A percentile compares a stretch with the other conserved stretches of the same genome.
phyloP scores from a whole-genome alignment of 805 yeast genomes.

The Cyberlindnera amylophila region DNA sequence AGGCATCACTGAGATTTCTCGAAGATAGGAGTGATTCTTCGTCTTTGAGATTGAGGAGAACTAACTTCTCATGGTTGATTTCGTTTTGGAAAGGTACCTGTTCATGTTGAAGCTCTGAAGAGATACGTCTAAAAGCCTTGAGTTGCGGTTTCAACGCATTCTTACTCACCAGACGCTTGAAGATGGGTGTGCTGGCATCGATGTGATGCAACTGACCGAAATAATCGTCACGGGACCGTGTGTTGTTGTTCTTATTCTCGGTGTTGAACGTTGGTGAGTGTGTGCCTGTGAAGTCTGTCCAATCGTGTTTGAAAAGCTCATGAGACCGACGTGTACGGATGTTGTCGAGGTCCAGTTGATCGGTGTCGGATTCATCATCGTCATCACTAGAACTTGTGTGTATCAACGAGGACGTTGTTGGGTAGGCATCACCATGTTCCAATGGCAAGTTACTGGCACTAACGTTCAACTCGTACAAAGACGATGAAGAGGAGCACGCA shows the following conservation, averaged over 20 bases:
- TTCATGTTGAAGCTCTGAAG: constrained; percentile 25
- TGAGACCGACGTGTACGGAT: constrained; percentile 10
- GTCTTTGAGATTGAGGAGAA: constrained; percentile 23
- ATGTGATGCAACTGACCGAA: constrained; percentile 3
- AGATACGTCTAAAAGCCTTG: constrained; percentile 26
- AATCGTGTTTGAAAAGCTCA: constrained; percentile 14
- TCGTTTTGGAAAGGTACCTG: constrained; percentile 25
- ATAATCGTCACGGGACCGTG: constrained; percentile 1
- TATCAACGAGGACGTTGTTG: constrained; percentile 7
- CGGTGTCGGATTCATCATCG: constrained; percentile 18
- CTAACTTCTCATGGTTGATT: constrained; percentile 27
- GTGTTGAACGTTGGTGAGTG: constrained; percentile 17
- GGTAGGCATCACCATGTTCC: constrained; percentile 1
- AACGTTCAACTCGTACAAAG: constrained; percentile 17
- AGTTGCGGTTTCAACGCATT: constrained; percentile 26
- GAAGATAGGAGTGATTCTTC: constrained; percentile 16
- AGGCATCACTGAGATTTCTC: constrained; percentile 1
- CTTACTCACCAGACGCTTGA: constrained; percentile 25
- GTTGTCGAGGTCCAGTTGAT: constrained; percentile 8
- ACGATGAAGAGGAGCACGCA: constrained; percentile 15
- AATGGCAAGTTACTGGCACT: constrained; percentile 7
- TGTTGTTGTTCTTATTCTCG: constrained; percentile 9
- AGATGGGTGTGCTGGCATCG: constrained; percentile 24
- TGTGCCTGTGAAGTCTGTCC: constrained; percentile 10
- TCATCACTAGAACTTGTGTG: constrained; percentile 10